Evolutionary conservation across 2,329 filamentous ascomycete species (phyloP).

Genomic region (Fusarium sp.): DNA sequence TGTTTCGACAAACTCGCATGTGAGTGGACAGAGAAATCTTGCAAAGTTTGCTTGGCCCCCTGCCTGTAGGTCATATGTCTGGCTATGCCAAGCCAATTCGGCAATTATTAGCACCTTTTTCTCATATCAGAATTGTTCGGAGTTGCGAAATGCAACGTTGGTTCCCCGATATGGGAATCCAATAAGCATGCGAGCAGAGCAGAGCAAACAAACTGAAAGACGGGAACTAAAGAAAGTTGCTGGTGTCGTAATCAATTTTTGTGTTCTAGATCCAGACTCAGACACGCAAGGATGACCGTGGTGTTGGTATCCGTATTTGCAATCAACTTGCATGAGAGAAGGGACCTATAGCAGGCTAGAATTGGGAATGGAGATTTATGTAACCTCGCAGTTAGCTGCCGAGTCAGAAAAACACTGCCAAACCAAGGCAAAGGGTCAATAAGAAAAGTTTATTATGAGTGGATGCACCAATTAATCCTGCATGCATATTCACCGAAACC

Average conservation of each 20-base stretch:
- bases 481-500: not conserved
- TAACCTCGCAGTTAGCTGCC: conserved; percentile 1
- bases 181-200: not conserved
- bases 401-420: not conserved
- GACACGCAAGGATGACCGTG: conserved; percentile 10
- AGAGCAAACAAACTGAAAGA: not conserved
- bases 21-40: conserved; percentile 20
- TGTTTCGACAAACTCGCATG: conserved; percentile 19
- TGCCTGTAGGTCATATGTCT: conserved; percentile 9
- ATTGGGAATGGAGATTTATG: conserved; percentile 1
- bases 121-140: not conserved
- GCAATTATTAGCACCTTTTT: conserved; percentile 12
- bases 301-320: conserved; percentile 9
- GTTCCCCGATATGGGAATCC: not conserved
- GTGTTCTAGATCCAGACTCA: not conserved
- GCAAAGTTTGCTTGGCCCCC: conserved; percentile 14
- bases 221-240: conserved; percentile 12
- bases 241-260: not conserved
- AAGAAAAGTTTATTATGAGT: conserved; percentile 4
- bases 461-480: conserved; percentile 2
- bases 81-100: conserved; percentile 10
- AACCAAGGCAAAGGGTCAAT: conserved; percentile 16
- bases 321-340: conserved; percentile 8
- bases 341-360: conserved; percentile 4
- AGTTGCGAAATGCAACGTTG: conserved; percentile 14